Evolutionary conservation across 768 basidiomycete genomes (phyloP).

Genomic region (Mycena kentingensis): DNA sequence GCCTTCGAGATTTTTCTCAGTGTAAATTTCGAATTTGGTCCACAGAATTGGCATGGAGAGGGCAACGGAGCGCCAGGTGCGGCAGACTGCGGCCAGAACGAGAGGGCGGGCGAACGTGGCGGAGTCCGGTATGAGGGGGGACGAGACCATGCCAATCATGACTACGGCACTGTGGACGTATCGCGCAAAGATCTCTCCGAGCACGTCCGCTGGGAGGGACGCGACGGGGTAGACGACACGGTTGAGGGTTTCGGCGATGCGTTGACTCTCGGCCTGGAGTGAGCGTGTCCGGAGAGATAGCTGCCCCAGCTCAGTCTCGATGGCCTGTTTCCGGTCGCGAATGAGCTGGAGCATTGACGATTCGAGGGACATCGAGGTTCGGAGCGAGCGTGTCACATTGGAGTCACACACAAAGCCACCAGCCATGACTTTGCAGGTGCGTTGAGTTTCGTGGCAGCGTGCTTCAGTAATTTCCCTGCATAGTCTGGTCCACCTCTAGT

Average conservation of each 20-base stretch:
- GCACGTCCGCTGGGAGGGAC: not conserved
- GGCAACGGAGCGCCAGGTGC: not conserved
- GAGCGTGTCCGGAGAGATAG: not conserved
- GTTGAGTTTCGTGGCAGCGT: no score
- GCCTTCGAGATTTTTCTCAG: not conserved
- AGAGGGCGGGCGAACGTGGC: not conserved
- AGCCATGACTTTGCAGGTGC: no score
- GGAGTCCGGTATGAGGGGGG: not conserved
- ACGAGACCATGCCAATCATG: not conserved
- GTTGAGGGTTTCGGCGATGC: not conserved
- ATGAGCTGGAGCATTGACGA: not conserved
- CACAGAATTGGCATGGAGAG: not conserved
- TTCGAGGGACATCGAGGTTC: not conserved
- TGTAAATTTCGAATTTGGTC: not conserved
- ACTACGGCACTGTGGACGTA: not conserved
- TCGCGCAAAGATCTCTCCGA: not conserved
- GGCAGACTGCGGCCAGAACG: not conserved
- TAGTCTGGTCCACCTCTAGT: no score
- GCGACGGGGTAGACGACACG: not conserved
- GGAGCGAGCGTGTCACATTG: no score
- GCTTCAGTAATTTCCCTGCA: no score
- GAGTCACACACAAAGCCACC: no score
- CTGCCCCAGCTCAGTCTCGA: not conserved
- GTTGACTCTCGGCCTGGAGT: not conserved
- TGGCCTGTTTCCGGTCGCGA: not conserved